phyloP scores from a whole-genome alignment of 768 basidiomycete species.

The Boletus subcaerulescens region DNA sequence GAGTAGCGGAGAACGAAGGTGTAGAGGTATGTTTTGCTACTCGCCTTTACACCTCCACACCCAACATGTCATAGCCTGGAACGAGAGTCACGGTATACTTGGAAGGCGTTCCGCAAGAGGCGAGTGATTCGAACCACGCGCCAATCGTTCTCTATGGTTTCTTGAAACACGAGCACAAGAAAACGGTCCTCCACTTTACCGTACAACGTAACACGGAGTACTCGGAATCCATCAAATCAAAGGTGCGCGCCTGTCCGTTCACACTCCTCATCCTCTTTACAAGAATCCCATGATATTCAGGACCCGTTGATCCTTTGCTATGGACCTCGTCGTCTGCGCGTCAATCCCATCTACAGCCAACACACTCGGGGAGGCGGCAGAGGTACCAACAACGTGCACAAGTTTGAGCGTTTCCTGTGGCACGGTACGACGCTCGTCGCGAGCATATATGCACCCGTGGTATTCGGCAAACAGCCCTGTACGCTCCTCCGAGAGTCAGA shows the following conservation, averaged over 20 bases:
- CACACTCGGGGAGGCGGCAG: conserved; percentile 87
- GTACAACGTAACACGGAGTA: conserved; percentile 96
- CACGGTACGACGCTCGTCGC: conserved; percentile 81
- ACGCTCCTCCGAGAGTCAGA: conserved; percentile 69
- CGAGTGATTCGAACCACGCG: conserved; percentile 31
- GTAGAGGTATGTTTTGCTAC: conserved; percentile 56
- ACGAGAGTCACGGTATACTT: conserved; percentile 75
- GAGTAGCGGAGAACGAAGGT: conserved; percentile 63
- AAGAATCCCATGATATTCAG: conserved; percentile 34
- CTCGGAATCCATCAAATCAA: conserved; percentile 82
- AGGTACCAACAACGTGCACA: conserved; percentile 96
- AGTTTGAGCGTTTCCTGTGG: conserved; percentile 86
- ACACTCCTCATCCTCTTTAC: not conserved
- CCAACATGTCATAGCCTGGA: conserved; percentile 56
- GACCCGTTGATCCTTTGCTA: conserved; percentile 87
- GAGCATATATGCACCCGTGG: conserved; percentile 84
- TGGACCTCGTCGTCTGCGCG: conserved; percentile 79
- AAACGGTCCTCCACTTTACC: conserved; percentile 87
- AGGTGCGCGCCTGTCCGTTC: conserved; percentile 44
- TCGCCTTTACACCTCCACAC: not conserved
- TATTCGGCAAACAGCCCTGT: conserved; percentile 78
- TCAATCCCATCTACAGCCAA: conserved; percentile 91
- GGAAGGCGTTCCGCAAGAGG: conserved; percentile 69
- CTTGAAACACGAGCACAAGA: conserved; percentile 94
- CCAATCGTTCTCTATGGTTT: conserved; percentile 77